Conservation (phyloP, 371 early-diverging fungal species). For the Mucor velutinosus region DNA sequence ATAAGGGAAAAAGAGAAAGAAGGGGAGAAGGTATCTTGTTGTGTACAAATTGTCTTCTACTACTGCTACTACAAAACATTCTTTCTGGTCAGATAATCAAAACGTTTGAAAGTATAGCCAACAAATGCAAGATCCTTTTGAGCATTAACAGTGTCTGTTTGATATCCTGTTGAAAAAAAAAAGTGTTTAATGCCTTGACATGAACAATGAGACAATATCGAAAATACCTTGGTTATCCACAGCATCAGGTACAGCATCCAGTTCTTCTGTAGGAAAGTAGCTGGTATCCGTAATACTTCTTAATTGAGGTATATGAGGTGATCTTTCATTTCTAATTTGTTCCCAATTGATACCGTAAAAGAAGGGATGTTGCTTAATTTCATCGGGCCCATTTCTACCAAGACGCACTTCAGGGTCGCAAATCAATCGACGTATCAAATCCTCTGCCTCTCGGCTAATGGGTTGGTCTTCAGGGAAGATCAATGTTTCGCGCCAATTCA, state of each 20-base stretch:
- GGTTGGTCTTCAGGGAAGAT: slow-evolving; percentile 93
- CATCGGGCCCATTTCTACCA: slow-evolving; percentile 77
- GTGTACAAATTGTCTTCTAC: not conserved
- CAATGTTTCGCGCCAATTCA: slow-evolving; percentile 91
- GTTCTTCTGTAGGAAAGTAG: slow-evolving; percentile 95
- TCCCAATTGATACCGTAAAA: slow-evolving; percentile 96
- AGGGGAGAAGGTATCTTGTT: not conserved
- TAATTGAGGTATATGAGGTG: slow-evolving; percentile 95
- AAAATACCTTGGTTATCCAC: slow-evolving; percentile 35
- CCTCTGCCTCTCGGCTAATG: slow-evolving; percentile 87
- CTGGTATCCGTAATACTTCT: slow-evolving; percentile 96
- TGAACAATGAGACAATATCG: not conserved
- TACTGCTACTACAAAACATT: slow-evolving; percentile 62
- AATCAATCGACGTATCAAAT: slow-evolving; percentile 87
- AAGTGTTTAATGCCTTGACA: not conserved
- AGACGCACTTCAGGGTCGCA: slow-evolving; percentile 86
- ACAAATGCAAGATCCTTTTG: slow-evolving; percentile 95
- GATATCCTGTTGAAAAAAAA: slow-evolving; percentile 24
- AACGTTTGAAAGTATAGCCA: slow-evolving; percentile 95
- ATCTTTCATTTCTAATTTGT: slow-evolving; percentile 75
- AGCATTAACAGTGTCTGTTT: slow-evolving; percentile 53
- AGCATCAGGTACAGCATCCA: slow-evolving; percentile 71
- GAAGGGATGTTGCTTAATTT: slow-evolving; percentile 95
- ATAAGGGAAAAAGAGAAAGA: not conserved
- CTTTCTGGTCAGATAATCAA: slow-evolving; percentile 83